Evolutionary conservation across 306 rosid genomes (phyloP), one percentile per base, ranked within the genome.

Genomic region (Quercus engelmannii): DNA sequence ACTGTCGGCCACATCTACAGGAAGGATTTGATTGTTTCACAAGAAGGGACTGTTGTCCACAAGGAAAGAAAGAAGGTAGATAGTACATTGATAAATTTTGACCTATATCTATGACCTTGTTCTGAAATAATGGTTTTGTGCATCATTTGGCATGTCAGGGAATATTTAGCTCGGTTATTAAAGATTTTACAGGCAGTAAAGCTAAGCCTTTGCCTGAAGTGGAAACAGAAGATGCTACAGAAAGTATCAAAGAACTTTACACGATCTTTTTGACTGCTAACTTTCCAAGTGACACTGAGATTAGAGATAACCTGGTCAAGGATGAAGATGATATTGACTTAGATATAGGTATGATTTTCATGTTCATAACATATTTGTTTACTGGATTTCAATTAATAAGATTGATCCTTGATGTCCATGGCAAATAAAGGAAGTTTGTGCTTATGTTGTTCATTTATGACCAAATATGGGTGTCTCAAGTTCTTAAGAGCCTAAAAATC

Each of bases 61-160:
- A 92, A 91, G 85, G 99, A 91, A 84, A 95, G 86, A 89, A 94
- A 92, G 80, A 92, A 83, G 96, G 99, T 95, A 83, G 4, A 12
- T 41, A 7, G 51, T 41, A 21, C 73, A 74, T 81, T 21, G 67
- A 56, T 58, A 43, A 68, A 26, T 31, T 21, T 5, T 61, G 10
- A 69, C 9, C 7, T 55, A 25, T 13, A 43, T 15, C 71, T 38
- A 23, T 56, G 51, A 55, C 55, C 55, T 21, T 75, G 43, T 70
- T 55, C 52, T 57, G 54, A 74, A 55, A 21, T 65, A 56, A 80
- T 14, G 54, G 10, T 69, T 46, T 31, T 68, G 31, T 61, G 4
- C 25, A 19, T 81, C 9, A 4, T 41, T 21, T 12, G 74, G 55
- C 56, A 59, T 80, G 74, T 19, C 78, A 95, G 97, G 95, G 99